Evolutionary conservation across 306 rosid species (phyloP).

Genomic region (Benincasa hispida): DNA sequence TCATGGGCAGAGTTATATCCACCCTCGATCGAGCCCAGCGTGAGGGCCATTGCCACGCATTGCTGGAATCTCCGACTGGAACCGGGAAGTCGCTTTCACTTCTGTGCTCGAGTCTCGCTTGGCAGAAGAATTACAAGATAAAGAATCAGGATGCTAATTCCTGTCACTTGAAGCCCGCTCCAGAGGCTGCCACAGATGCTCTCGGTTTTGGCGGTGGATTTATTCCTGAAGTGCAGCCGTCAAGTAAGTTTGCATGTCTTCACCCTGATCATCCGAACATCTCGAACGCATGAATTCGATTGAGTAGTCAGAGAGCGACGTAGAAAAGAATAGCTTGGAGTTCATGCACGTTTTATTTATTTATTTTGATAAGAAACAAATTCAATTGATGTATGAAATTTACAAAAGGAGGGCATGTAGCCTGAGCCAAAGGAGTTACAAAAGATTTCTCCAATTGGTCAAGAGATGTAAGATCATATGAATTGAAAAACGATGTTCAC

Average conservation of each 20-base stretch:
- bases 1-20: slow-evolving; percentile 80
- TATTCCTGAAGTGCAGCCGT: slow-evolving; percentile 40
- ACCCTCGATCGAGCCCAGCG: slow-evolving; percentile 68
- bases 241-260: slow-evolving; percentile 17
- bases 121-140: slow-evolving; percentile 55
- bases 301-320: neutral
- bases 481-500: no score
- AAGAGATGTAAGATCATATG: no score
- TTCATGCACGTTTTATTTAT: neutral
- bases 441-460: no score
- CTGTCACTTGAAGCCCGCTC: slow-evolving; percentile 33
- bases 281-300: neutral
- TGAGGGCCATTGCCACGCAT: slow-evolving; percentile 88
- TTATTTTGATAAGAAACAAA: no score
- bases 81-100: slow-evolving; percentile 93
- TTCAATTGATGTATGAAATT: no score
- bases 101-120: slow-evolving; percentile 77
- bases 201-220: slow-evolving; percentile 74
- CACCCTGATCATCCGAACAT: neutral
- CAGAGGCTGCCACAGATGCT: slow-evolving; percentile 52
- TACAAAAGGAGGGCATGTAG: no score
- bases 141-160: slow-evolving; percentile 15
- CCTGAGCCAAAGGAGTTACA: no score
- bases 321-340: neutral
- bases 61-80: slow-evolving; percentile 92